These are phyloP conservation scores for Isabelozyma heimii DNA, from an alignment of 805 yeast species.

Conservation along the genomic window DNA sequence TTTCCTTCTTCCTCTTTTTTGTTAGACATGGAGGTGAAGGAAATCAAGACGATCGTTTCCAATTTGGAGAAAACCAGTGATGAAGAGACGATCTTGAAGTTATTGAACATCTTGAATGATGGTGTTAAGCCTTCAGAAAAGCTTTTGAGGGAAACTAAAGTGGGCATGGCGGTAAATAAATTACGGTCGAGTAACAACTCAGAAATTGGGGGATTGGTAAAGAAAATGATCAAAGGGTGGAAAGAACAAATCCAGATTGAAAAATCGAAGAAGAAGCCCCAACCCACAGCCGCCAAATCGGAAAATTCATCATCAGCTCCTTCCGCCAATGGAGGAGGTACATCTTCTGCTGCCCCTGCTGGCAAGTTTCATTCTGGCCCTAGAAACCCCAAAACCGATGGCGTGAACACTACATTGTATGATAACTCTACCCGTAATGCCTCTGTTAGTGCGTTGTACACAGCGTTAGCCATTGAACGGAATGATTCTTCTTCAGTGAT, in stretches of 20 bases:
- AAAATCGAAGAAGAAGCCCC: constrained; percentile 41
- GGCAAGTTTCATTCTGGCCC: constrained; percentile 47
- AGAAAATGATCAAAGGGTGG: constrained; percentile 83
- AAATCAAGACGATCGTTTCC: constrained; percentile 65
- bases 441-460: constrained; percentile 79
- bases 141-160: constrained; percentile 85
- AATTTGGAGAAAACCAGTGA: constrained; percentile 72
- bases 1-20: not conserved
- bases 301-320: not conserved
- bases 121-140: constrained; percentile 84
- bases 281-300: constrained; percentile 4
- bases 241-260: constrained; percentile 79
- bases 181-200: constrained; percentile 64
- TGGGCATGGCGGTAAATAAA: constrained; percentile 95
- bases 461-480: constrained; percentile 84
- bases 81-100: constrained; percentile 58
- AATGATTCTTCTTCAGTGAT: constrained; percentile 56
- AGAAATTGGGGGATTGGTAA: constrained; percentile 71
- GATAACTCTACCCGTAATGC: constrained; percentile 80
- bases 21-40: constrained; percentile 60
- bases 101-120: constrained; percentile 61
- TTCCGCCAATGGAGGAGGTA: not conserved
- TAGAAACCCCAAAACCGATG: constrained; percentile 81
- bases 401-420: constrained; percentile 66
- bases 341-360: constrained; percentile 14